Evolutionary conservation across 129 eudicot genomes (phyloP).

Genomic region (Chrysanthemum lavandulifolium): DNA sequence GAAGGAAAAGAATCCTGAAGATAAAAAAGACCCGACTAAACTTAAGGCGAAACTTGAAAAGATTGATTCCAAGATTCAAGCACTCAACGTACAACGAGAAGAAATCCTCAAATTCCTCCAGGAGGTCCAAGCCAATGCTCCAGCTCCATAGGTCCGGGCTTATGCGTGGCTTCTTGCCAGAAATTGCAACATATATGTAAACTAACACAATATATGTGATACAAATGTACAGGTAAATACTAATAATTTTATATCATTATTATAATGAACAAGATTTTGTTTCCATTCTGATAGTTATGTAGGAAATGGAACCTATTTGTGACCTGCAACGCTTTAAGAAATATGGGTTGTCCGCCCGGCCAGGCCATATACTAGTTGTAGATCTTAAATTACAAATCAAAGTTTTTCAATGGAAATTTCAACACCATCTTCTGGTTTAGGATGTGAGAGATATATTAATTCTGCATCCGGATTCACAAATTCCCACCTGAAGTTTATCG

Average conservation of each 20-base stretch:
- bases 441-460: slow-evolving; percentile 54
- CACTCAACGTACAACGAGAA: slow-evolving; percentile 45
- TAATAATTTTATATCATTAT: neutral
- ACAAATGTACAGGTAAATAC: slow-evolving; percentile 1
- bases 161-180: neutral
- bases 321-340: neutral
- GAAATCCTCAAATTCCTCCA: slow-evolving; percentile 52
- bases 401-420: slow-evolving; percentile 35
- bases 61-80: slow-evolving; percentile 52
- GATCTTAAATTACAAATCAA: slow-evolving; percentile 10
- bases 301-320: neutral
- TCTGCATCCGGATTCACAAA: slow-evolving; percentile 56
- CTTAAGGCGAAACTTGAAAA: slow-evolving; percentile 56
- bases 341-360: neutral
- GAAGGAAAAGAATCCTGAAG: slow-evolving; percentile 63
- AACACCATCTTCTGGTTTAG: slow-evolving; percentile 53
- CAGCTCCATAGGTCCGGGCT: slow-evolving; percentile 15
- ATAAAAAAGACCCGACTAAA: slow-evolving; percentile 55
- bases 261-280: neutral
- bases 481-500: slow-evolving; percentile 45
- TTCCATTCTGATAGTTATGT: neutral
- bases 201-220: neutral
- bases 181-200: slow-evolving; percentile 7
- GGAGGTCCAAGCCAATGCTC: slow-evolving; percentile 37
- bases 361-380: neutral